Evolutionary conservation across 306 rosid genomes (phyloP).

Genomic region (Quercus bicolor): DNA sequence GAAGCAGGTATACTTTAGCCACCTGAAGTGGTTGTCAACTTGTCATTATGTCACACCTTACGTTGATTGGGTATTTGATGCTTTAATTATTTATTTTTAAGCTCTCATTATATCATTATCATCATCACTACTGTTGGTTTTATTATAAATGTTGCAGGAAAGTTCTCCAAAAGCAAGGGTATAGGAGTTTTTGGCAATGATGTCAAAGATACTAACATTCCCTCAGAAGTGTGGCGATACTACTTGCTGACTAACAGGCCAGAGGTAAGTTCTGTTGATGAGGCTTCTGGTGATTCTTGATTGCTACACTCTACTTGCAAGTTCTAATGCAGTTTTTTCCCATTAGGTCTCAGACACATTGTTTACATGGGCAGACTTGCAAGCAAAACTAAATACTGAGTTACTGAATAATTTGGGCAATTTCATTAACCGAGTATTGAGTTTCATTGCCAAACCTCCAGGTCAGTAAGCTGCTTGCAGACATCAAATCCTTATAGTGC

Average conservation of each 20-base stretch:
- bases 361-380: slow-evolving; percentile 90
- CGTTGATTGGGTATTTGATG: neutral
- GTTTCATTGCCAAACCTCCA: slow-evolving; percentile 94
- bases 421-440: slow-evolving; percentile 82
- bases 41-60: neutral
- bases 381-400: slow-evolving; percentile 87
- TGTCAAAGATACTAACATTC: slow-evolving; percentile 89
- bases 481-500: neutral
- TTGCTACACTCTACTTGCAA: neutral
- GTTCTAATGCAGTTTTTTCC: slow-evolving; percentile 6
- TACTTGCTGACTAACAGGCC: slow-evolving; percentile 94
- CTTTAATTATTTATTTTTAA: slow-evolving; percentile 1
- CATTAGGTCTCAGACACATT: slow-evolving; percentile 84
- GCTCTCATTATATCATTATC: neutral
- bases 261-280: slow-evolving; percentile 54
- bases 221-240: slow-evolving; percentile 98
- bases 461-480: slow-evolving; percentile 46
- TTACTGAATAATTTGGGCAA: slow-evolving; percentile 92
- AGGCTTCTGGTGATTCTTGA: slow-evolving; percentile 4
- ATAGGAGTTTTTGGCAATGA: slow-evolving; percentile 92
- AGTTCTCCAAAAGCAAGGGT: slow-evolving; percentile 96
- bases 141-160: slow-evolving; percentile 45
- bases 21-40: neutral
- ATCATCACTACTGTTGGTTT: slow-evolving; percentile 3
- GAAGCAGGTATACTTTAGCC: slow-evolving; percentile 62